phyloP scores from a whole-genome alignment of 2,329 filamentous ascomycete species.

The Aureobasidium sp. region DNA sequence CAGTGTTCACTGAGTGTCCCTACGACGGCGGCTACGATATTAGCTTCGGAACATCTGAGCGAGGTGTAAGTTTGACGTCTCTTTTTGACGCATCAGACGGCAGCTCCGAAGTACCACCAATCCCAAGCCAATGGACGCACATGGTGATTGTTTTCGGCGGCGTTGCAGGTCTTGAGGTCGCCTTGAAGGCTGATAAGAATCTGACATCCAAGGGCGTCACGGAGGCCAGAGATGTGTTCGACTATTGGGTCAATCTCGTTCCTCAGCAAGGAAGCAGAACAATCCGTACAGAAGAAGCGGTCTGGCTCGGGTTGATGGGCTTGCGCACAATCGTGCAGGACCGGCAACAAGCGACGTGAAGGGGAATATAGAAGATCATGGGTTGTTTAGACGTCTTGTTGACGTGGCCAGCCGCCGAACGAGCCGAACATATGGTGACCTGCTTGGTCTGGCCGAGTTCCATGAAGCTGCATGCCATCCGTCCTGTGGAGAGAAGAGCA shows the following conservation, averaged over 20 bases:
- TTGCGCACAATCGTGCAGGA: constrained; percentile 43
- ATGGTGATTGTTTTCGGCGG: constrained; percentile 74
- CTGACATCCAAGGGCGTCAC: constrained; percentile 56
- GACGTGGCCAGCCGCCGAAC: background rate
- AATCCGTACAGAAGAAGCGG: constrained; percentile 76
- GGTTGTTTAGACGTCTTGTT: background rate
- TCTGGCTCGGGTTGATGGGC: constrained; percentile 68
- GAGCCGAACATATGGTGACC: background rate
- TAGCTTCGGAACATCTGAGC: constrained; percentile 76
- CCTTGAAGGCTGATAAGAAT: constrained; percentile 56
- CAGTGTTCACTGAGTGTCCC: constrained; percentile 68
- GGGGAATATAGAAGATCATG: background rate
- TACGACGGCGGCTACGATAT: constrained; percentile 75
- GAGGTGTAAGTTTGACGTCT: constrained; percentile 42
- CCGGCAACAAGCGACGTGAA: constrained; percentile 16
- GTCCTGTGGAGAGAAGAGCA: background rate
- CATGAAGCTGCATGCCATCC: background rate
- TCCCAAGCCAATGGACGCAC: constrained; percentile 47
- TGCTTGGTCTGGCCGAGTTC: background rate
- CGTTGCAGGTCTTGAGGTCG: constrained; percentile 70
- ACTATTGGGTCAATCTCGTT: constrained; percentile 75
- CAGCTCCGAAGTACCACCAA: constrained; percentile 41
- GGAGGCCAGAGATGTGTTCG: constrained; percentile 64
- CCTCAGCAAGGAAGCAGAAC: constrained; percentile 74
- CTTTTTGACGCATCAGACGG: constrained; percentile 25